Evolutionary conservation across 805 yeast genomes (phyloP).

Genomic region (Cyberlindnera amylophila): DNA sequence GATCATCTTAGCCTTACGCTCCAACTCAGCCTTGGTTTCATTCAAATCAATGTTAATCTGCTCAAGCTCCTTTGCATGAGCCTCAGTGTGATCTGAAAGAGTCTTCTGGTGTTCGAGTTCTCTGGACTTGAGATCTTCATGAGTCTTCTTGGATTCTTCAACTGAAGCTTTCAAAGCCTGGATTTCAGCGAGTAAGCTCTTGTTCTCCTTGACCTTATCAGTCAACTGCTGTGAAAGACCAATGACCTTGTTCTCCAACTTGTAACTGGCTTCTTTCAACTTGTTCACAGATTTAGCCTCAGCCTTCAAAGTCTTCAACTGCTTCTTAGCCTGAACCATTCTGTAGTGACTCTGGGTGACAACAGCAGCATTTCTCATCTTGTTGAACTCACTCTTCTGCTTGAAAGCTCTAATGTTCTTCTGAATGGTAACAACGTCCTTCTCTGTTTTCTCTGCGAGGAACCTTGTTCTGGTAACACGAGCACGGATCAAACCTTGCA

Average conservation of each 20-base stretch:
- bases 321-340: slow-evolving; percentile 66
- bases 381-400: slow-evolving; percentile 52
- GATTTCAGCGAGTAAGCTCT: slow-evolving; percentile 61
- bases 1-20: slow-evolving; percentile 54
- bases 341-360: slow-evolving; percentile 76
- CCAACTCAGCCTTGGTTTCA: slow-evolving; percentile 51
- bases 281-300: slow-evolving; percentile 92
- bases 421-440: slow-evolving; percentile 72
- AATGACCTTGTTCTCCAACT: slow-evolving; percentile 95
- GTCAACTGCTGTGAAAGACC: slow-evolving; percentile 86
- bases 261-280: slow-evolving; percentile 86
- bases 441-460: slow-evolving; percentile 45
- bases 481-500: slow-evolving; percentile 54
- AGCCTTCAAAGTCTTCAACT: slow-evolving; percentile 60
- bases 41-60: slow-evolving; percentile 52
- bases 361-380: slow-evolving; percentile 52
- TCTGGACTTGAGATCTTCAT: slow-evolving; percentile 50
- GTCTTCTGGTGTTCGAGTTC: slow-evolving; percentile 50
- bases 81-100: slow-evolving; percentile 40
- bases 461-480: slow-evolving; percentile 49
- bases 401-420: slow-evolving; percentile 63
- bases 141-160: slow-evolving; percentile 49
- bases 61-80: slow-evolving; percentile 47
- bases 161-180: slow-evolving; percentile 46
- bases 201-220: slow-evolving; percentile 76